These are phyloP conservation scores for Pholiota adiposa DNA, from an alignment of 1,284 basidiomycete genomes.

Conservation along the genomic window DNA sequence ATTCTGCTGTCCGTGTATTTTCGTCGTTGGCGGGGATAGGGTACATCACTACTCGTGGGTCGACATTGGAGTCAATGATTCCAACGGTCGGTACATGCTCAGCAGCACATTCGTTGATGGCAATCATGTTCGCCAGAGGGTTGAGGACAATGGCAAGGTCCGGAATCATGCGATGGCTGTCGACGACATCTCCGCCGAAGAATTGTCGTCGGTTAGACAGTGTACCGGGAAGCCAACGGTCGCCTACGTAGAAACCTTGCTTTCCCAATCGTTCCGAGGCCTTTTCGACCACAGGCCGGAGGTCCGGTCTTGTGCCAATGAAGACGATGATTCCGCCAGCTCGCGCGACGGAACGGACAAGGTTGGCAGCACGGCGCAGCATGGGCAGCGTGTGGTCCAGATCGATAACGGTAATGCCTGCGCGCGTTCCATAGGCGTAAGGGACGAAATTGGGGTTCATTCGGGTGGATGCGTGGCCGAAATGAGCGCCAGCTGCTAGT, in stretches of 20 bases:
- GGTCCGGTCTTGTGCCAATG: conserved; percentile 84
- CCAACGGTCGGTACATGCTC: conserved; percentile 88
- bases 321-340: conserved; percentile 89
- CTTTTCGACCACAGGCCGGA: conserved; percentile 76
- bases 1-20: conserved; percentile 86
- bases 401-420: conserved; percentile 93
- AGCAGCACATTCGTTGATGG: conserved; percentile 85
- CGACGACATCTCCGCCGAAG: conserved; percentile 67
- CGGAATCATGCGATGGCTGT: conserved; percentile 69
- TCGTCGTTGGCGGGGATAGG: conserved; percentile 99
- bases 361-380: conserved; percentile 86
- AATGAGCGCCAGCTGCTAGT: conserved; percentile 91
- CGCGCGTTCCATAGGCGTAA: conserved; percentile 93
- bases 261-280: conserved; percentile 82
- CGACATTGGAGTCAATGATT: conserved; percentile 93
- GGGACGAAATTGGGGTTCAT: conserved; percentile 90
- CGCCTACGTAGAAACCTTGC: conserved; percentile 83
- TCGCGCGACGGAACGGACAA: conserved; percentile 84
- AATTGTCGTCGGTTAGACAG: conserved; percentile 89
- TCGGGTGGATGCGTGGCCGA: conserved; percentile 85
- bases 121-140: conserved; percentile 81
- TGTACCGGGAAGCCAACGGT: conserved; percentile 93
- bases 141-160: conserved; percentile 92
- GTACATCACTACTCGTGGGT: conserved; percentile 97
- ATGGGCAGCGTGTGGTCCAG: conserved; percentile 93